A percentile compares a stretch with the other conserved stretches of the same genome.
phyloP scores from a whole-genome alignment of 106 monocot species.

The Narthecium ossifragum region DNA sequence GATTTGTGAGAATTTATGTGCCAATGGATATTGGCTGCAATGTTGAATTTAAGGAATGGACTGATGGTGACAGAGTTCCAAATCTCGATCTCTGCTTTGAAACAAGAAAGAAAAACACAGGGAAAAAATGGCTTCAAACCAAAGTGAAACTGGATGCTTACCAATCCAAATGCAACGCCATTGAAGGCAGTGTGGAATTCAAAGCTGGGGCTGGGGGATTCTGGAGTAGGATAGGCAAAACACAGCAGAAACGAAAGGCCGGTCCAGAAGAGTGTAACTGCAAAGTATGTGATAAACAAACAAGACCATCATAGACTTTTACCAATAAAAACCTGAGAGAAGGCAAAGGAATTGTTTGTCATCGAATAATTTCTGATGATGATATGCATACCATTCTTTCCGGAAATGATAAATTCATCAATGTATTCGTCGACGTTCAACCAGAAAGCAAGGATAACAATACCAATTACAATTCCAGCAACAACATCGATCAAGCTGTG shows the following conservation, averaged over 20 bases:
- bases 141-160: slow-evolving; percentile 31
- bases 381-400: slow-evolving; percentile 59
- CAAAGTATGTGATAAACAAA: slow-evolving; percentile 10
- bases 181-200: slow-evolving; percentile 78
- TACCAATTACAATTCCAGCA: slow-evolving; percentile 68
- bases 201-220: slow-evolving; percentile 83
- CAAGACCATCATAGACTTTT: background rate
- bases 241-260: slow-evolving; percentile 58
- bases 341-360: too few species aligned
- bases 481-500: slow-evolving; percentile 87
- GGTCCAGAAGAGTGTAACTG: slow-evolving; percentile 73
- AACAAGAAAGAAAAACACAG: too few species aligned
- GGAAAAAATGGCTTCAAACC: background rate
- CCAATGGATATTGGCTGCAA: too few species aligned
- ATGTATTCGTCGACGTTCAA: slow-evolving; percentile 43
- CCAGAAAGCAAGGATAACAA: slow-evolving; percentile 74
- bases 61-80: too few species aligned
- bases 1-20: too few species aligned
- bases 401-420: slow-evolving; percentile 66
- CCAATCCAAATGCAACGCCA: slow-evolving; percentile 93
- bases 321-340: too few species aligned
- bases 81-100: too few species aligned
- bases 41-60: too few species aligned
- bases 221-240: slow-evolving; percentile 89
- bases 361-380: too few species aligned